phyloP scores from a whole-genome alignment of 1,284 basidiomycete genomes.

The Vanrija sp. region DNA sequence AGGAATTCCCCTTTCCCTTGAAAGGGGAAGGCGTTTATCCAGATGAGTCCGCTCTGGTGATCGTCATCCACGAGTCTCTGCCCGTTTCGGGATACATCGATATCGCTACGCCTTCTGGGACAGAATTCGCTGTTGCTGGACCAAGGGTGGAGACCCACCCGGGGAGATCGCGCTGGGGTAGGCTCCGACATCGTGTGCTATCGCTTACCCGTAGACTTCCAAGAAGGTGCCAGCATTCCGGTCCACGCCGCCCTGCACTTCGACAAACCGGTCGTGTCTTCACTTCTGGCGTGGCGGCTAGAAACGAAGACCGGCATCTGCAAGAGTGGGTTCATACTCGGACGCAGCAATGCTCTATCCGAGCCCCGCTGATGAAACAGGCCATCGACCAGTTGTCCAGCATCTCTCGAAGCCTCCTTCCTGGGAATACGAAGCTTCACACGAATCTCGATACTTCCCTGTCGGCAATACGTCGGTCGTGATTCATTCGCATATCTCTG shows the following conservation, averaged over 20 bases:
- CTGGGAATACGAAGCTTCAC: constrained; percentile 59
- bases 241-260: constrained; percentile 2
- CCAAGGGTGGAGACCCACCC: too few relatives aligned
- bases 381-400: constrained; percentile 19
- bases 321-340: constrained; percentile 9
- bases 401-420: constrained; percentile 55
- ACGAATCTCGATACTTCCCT: constrained; percentile 69
- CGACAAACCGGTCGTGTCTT: neutral
- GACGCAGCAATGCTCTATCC: neutral
- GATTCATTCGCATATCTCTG: constrained; percentile 64
- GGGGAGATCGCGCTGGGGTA: neutral
- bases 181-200: neutral
- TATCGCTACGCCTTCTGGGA: too few relatives aligned
- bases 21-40: constrained; percentile 36
- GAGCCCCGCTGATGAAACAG: neutral
- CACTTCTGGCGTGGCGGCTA: constrained; percentile 8
- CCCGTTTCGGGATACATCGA: too few relatives aligned
- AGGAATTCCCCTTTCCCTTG: constrained; percentile 29
- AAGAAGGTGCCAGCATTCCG: neutral
- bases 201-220: too few relatives aligned
- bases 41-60: constrained; percentile 22
- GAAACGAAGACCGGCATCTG: constrained; percentile 1
- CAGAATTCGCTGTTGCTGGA: too few relatives aligned
- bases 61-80: constrained; percentile 5
- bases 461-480: constrained; percentile 50